Conservation (phyloP, 2,329 filamentous ascomycete species). For the Exophiala dermatitidis region DNA sequence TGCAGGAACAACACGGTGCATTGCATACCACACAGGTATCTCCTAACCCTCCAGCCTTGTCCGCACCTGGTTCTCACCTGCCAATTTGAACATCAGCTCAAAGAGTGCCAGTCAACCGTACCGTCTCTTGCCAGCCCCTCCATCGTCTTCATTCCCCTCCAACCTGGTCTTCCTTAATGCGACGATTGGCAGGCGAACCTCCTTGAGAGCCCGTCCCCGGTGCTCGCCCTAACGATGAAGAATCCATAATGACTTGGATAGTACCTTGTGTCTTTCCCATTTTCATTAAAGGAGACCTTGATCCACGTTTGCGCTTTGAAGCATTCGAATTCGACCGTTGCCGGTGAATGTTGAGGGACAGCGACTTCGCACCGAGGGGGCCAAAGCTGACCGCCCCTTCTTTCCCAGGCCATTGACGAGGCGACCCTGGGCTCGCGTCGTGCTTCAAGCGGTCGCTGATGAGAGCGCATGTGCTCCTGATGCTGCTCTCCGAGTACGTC, state of each 20-base stretch:
- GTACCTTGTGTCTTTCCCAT: background rate
- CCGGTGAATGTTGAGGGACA: conserved; percentile 8
- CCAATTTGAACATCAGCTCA: too few relatives aligned
- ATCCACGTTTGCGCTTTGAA: conserved; percentile 21
- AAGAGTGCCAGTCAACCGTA: too few relatives aligned
- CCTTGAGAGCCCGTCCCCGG: background rate
- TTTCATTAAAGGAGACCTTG: conserved; percentile 6
- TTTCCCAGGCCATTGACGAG: background rate
- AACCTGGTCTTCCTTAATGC: too few relatives aligned
- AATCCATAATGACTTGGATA: conserved; percentile 1
- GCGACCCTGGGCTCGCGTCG: conserved; percentile 5
- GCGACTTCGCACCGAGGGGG: conserved; percentile 3
- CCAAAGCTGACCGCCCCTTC: background rate
- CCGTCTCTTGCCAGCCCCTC: too few relatives aligned
- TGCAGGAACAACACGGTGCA: too few relatives aligned
- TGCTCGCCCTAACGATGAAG: background rate
- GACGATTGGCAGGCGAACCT: background rate
- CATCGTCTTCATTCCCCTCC: too few relatives aligned
- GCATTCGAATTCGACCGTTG: conserved; percentile 17
- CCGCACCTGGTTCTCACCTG: too few relatives aligned
- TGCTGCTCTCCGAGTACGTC: conserved; percentile 6
- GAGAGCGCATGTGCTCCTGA: conserved; percentile 2
- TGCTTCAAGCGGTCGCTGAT: conserved; percentile 2
- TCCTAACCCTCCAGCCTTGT: too few relatives aligned
- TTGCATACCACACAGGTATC: too few relatives aligned